Base-by-base conservation (phyloP, 495 filamentous ascomycete species). In the Chaetomidium leptoderma region DNA sequence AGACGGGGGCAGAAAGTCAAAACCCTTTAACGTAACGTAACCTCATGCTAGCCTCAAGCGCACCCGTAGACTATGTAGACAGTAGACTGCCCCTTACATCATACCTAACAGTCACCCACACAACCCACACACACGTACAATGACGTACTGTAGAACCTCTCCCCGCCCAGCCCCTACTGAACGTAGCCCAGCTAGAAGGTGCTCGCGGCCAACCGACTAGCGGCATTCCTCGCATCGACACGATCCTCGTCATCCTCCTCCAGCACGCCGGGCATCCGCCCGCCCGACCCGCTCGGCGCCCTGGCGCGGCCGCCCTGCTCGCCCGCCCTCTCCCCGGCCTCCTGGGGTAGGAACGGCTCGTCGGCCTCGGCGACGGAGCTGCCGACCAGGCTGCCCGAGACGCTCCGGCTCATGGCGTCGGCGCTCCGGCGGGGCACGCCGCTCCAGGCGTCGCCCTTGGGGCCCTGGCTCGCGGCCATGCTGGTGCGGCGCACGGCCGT, bases 361-460 rank as follows among this genome's bases (percentile, higher is more conserved):
- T 71, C 75, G 47, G 75, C 79, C 39, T 72, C 74, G 47, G 57
- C 66, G 14, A 74, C 65, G 5, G 46, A 50, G 43, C 74, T 74
- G 13, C 66, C 74, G 60, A 78, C 75, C 48, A 90, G 81, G 63
- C 83, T 86, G 35, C 88, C 88, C 64, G 86, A 90, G 60, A 91
- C 80, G 68, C 85, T 89, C 60, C 92, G 79, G 57, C 83, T 85
- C 50, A 89, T 69, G n/a, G 81, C 86, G 65, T 91, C 90, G 35
- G 81, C 89, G 24, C 81, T 62, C 60, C 91, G 81, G 59, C 93
- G 83, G 19, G 91, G 89, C 30, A 96, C 90, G 32, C 95, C 95
- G 65, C 90, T 95, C 93, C 93, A 98, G 9, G 95, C 88, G 69
- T 98, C 93, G 6, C 95, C 93, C 73, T 91, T 91, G 14, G 93